Evolutionary conservation across 805 yeast genomes (phyloP).

Genomic region (Pichia cephalocereana): DNA sequence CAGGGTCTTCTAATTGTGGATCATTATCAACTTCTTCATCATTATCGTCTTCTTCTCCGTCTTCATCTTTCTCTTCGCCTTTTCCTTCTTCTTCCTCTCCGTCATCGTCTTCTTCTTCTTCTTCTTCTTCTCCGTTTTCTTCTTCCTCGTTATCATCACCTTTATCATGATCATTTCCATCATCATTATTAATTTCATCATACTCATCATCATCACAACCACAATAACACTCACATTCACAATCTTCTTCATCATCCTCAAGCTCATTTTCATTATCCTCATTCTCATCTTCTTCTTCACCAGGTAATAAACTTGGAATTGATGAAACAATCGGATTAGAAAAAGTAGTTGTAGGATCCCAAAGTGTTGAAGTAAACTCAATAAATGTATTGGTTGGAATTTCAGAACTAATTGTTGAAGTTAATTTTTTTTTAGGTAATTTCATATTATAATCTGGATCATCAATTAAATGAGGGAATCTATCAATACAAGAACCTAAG

Average conservation of each 20-base stretch:
- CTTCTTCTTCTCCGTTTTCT: background rate
- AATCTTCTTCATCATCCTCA: background rate
- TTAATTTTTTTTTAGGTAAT: conserved; percentile 1
- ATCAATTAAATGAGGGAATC: conserved; percentile 16
- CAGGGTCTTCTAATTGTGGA: background rate
- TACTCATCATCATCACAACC: background rate
- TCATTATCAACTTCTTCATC: background rate
- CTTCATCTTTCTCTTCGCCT: background rate
- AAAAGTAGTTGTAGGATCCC: too few species aligned
- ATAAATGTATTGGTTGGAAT: background rate
- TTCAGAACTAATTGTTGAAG: background rate
- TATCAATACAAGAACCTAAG: conserved; percentile 38
- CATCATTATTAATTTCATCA: background rate
- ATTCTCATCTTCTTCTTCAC: background rate
- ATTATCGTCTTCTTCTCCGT: background rate
- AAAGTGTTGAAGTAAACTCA: background rate
- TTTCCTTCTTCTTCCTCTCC: background rate
- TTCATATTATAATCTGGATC: conserved; percentile 18
- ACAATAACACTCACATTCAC: background rate
- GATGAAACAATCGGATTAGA: background rate
- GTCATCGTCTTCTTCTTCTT: background rate
- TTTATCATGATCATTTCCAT: background rate
- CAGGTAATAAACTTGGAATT: background rate
- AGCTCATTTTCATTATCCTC: background rate
- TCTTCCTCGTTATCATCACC: background rate